Evolutionary conservation across 2,329 filamentous ascomycete genomes (phyloP), one percentile per base, ranked within the genome.

Genomic region (Penicillium paneum): DNA sequence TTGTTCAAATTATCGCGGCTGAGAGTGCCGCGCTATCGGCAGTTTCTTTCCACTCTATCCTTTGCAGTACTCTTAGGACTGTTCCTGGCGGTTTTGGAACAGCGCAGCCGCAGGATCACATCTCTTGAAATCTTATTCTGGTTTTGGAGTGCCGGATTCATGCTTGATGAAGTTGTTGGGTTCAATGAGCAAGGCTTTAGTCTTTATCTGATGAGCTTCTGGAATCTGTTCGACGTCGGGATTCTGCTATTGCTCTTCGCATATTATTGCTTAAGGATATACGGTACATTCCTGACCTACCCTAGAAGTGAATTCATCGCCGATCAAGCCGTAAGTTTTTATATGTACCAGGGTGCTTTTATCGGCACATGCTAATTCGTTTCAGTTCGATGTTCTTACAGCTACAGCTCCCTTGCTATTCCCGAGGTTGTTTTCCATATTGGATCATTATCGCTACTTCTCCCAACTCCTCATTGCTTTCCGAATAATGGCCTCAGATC

Each of bases 151-250:
- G 90, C 91, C 26, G 93, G 93, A 0, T 97, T 95, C 73, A 96
- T 97, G 91, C 83, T 97, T 31, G 93, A 97, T 67, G 93, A 97
- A 74, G 83, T 97, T 21, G 91, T 97, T 17, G 92, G 92, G 11
- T 97, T 97, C 79, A 96, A 92, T 62, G 93, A 97, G 72, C 91
- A 97, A 74, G 93, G 93, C 3, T 97, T 97, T 71, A 92, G 91
- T 35, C 83, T 97, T 29, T 97, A 97, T 74, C 90, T 97, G 67
- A 93, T 97, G 86, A 96, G 91, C 71, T 94, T 97, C 71, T 97
- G 93, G 93, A 97, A 97, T 71, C 85, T 92, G 35, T 96, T 97
- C 71, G 93, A 97, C 68, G 78, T 97, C 35, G 92, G 92, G 8
- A 97, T 97, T 49, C 76, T 97, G 49, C 76, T 96, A 24, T 78